Evolutionary conservation across 2,329 filamentous ascomycete species (phyloP), one percentile per base, ranked within the genome.

Genomic region (Nemania bipapillata): DNA sequence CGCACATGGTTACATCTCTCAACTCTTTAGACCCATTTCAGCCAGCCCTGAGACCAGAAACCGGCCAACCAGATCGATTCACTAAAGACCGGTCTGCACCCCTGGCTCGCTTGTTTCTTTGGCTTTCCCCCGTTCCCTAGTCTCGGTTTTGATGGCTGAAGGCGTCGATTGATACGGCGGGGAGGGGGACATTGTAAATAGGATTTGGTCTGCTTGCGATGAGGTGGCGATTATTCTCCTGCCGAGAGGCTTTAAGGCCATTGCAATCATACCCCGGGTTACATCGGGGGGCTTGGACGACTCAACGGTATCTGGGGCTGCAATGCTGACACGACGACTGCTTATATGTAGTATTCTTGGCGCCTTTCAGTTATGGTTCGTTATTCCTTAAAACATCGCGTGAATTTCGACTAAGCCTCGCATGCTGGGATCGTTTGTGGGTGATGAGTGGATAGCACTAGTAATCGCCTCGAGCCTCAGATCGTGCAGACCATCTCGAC

Each of bases 1-100:
- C 4, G 26, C 55, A 66, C 68, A 63, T 60, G 58, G 60, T 61
- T 60, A 55, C 58, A 62, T 64, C 59, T 63, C 59, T 66, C 63
- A 59, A 66, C 28, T 53, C 49, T 49, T 40, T 22, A 35, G 15
- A 28, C 15, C 47, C 22, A 37, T 63, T 66, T 69, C 67, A 66
- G 63, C 67, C 40, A 63, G 54, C 59, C 53, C 30, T 17, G 54
- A 30, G 9, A 22, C 28, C 37, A 22, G 40, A 20, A 15, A 42
- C 28, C n/a, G 26, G 22, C 62, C 57, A 62, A 58, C 52, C 57
- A 66, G 37, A 45, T 22, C 30, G 12, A 42, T 17, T 22, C 49
- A 15, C 30, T 32, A 37, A 50, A 24, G 45, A 61, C 52, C 49
- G 53, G 63, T 62, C 58, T 63, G 53, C 66, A 57, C 52, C 47